Base-by-base conservation (phyloP, 2,329 filamentous ascomycete genomes). In the Penicillium sp. region DNA sequence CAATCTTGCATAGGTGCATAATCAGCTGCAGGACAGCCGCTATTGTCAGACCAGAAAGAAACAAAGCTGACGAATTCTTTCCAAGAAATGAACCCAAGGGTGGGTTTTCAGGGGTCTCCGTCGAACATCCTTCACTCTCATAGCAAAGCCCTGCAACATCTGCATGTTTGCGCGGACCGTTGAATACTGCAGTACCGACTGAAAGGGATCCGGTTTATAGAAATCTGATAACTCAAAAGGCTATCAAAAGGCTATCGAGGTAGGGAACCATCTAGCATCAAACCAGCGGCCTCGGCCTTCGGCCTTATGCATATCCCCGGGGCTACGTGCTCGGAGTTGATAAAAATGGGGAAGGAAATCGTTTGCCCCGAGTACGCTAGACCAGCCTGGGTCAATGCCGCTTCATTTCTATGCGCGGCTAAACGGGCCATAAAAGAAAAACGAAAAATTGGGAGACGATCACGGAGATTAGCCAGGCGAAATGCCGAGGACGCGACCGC, bases 381-480 rank as follows among this genome's bases (percentile, higher is more conserved):
- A 39, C 20, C 1, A 27, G 6, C 23, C 13, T 9, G n/a, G 4
- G 15, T 9, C 24, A 28, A 6, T 10, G 44, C 40, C 37, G 28
- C 35, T n/a, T 25, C 27, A 9, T 41, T 24, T 12, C 44, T 27
- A 9, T 27, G 41, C 23, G 10, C 15, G 44, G 38, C 12, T 41
- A 33, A 25, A n/a, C 23, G 28, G 29, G 27, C 18, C 18, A 8
- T 42, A 9, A 20, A 32, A 8, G n/a, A 28, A 47, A 9, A 9
- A 3, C 6, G 10, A 23, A 23, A 23, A 23, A 23, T 23, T 33
- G 18, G 25, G 33, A 31, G 20, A 38, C 20, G 20, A 24, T 23
- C 38, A 20, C 49, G 49, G 49, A 41, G 32, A 42, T 52, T 44
- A 52, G 38, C 31, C 32, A 23, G 31, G 27, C 46, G 38, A 45